A percentile compares a stretch with the other conserved stretches of the same genome.
phyloP scores from a whole-genome alignment of 163 green algal species.

The Prototheca stagnorum region DNA sequence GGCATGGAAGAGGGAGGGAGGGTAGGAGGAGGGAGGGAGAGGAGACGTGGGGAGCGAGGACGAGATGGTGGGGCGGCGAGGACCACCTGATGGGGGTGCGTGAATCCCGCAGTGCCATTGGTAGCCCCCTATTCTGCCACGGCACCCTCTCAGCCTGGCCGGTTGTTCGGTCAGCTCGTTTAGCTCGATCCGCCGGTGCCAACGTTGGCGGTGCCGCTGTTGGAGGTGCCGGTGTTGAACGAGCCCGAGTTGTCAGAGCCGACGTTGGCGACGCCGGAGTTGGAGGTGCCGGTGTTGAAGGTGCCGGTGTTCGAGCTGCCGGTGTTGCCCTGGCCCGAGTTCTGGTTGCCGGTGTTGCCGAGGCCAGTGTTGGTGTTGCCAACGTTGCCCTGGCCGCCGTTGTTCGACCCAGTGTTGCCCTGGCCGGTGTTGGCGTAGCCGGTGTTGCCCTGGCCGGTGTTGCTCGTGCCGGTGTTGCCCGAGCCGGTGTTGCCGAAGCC shows the following conservation, averaged over 20 bases:
- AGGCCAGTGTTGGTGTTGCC: neutral
- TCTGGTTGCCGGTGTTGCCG: neutral
- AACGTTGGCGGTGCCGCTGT: no score
- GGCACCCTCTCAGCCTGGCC: no score
- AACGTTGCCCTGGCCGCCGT: neutral
- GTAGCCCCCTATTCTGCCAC: no score
- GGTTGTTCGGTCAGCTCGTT: no score
- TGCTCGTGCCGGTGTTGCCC: constrained; percentile 2
- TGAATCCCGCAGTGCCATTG: no score
- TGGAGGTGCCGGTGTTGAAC: constrained; percentile 5
- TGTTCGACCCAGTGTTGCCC: neutral
- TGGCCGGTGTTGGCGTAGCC: neutral
- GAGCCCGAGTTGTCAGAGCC: constrained; percentile 1
- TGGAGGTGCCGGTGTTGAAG: neutral
- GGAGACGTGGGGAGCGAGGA: no score
- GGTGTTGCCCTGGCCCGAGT: constrained; percentile 1
- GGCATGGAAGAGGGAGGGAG: no score
- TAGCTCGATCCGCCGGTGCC: no score
- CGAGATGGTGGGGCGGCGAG: no score
- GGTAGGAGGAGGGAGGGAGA: no score
- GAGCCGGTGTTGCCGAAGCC: constrained; percentile 1
- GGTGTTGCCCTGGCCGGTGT: constrained; percentile 5
- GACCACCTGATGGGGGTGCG: no score
- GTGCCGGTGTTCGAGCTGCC: neutral
- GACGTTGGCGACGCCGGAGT: constrained; percentile 1